A percentile compares a stretch with the other conserved stretches of the same genome.
Conservation (phyloP, 148 eudicot genomes). For the Tetragonia tetragonoides region DNA sequence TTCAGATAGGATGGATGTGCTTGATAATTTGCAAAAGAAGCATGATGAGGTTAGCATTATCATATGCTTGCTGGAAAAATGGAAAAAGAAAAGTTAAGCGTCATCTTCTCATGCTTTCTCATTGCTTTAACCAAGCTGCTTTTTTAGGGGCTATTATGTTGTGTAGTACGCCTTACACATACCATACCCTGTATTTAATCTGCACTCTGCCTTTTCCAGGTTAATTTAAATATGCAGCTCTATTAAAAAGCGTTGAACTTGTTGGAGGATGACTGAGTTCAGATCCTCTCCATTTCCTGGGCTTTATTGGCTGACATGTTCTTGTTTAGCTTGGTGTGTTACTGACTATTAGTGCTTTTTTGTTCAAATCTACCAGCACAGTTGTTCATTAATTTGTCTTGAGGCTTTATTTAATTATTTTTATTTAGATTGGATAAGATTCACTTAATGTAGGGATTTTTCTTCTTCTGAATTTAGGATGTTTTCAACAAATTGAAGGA, state of each 20-base stretch:
- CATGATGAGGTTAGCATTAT: constrained; percentile 75
- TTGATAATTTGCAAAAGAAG: constrained; percentile 74
- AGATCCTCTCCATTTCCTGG: constrained; percentile 71
- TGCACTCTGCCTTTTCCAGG: constrained; percentile 40
- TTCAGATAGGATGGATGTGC: constrained; percentile 67
- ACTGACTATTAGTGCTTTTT: neutral
- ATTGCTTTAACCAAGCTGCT: constrained; percentile 8
- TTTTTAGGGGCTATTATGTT: neutral
- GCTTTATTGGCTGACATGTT: constrained; percentile 64
- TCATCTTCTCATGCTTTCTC: neutral
- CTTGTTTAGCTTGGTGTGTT: constrained; percentile 62
- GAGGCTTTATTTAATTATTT: constrained; percentile 4
- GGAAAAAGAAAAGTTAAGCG: neutral
- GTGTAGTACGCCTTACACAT: neutral
- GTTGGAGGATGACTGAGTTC: constrained; percentile 91
- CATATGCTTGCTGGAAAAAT: constrained; percentile 8
- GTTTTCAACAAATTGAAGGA: constrained; percentile 70
- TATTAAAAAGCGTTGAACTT: constrained; percentile 84
- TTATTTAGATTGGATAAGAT: neutral
- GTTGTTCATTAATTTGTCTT: constrained; percentile 11
- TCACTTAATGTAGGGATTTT: constrained; percentile 4
- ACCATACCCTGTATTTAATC: neutral
- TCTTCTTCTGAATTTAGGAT: constrained; percentile 59
- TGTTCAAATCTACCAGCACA: neutral
- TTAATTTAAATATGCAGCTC: constrained; percentile 74